These are phyloP conservation scores for Suillus weaverae DNA, from an alignment of 768 basidiomycete species.

Conservation along the genomic window DNA sequence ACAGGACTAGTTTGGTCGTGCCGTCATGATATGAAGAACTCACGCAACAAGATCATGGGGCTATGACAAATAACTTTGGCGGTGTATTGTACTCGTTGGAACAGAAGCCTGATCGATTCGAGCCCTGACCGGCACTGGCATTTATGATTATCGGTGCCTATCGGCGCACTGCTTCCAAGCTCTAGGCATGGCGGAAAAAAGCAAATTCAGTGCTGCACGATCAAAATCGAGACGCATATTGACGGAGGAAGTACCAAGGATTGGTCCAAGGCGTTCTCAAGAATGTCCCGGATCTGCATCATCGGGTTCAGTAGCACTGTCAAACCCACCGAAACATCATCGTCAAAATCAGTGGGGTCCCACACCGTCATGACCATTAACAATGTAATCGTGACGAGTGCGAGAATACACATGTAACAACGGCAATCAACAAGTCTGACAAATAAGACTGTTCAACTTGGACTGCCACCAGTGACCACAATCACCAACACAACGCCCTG, in stretches of 20 bases:
- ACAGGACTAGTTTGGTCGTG: neutral
- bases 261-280: neutral
- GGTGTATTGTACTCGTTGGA: neutral
- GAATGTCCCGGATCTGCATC: neutral
- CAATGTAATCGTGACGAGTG: constrained; percentile 3
- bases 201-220: neutral
- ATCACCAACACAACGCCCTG: neutral
- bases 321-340: neutral
- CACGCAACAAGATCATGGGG: neutral
- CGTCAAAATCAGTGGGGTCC: neutral
- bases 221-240: neutral
- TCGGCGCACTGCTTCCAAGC: neutral
- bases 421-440: constrained; percentile 5
- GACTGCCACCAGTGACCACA: neutral
- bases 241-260: neutral
- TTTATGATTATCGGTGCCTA: neutral
- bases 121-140: neutral
- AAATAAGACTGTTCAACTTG: neutral
- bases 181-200: neutral
- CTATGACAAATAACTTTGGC: neutral
- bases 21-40: neutral
- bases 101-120: neutral
- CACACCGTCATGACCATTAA: neutral
- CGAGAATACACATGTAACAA: constrained; percentile 4
- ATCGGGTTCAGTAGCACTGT: neutral